Evolutionary conservation across 257 asterid species (phyloP).

Genomic region (Buddleja alternifolia): DNA sequence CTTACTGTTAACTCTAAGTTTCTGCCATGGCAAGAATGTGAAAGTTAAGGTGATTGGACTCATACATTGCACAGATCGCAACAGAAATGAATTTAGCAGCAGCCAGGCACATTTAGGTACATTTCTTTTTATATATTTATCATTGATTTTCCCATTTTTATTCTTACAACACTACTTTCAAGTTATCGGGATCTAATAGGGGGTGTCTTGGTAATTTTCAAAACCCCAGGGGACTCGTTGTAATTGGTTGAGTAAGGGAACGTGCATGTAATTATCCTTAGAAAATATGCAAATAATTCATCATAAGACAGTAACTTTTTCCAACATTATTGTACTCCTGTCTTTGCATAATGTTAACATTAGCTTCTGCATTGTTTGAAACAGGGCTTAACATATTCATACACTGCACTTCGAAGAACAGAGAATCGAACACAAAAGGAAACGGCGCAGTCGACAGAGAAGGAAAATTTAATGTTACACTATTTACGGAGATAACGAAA

Average conservation of each 20-base stretch:
- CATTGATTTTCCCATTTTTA: neutral
- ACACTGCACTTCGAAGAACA: conserved; percentile 34
- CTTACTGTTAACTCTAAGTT: conserved; percentile 27
- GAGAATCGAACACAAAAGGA: conserved; percentile 34
- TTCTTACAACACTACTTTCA: neutral
- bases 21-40: conserved; percentile 31
- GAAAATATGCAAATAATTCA: neutral
- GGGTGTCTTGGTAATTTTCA: too few relatives aligned
- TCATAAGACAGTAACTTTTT: neutral
- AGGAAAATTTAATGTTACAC: conserved; percentile 41
- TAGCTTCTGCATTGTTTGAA: conserved; percentile 1
- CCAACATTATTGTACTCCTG: neutral
- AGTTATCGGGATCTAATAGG: too few relatives aligned
- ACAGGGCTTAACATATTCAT: conserved; percentile 39
- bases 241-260: too few relatives aligned
- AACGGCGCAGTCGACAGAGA: conserved; percentile 30
- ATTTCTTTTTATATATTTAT: neutral
- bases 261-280: too few relatives aligned
- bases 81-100: conserved; percentile 28
- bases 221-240: too few relatives aligned
- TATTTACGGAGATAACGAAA: conserved; percentile 30
- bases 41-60: conserved; percentile 44
- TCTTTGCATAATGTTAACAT: neutral
- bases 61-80: conserved; percentile 44
- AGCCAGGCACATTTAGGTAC: conserved; percentile 32